Evolutionary conservation across 345 rosid species (phyloP), one percentile per base, ranked within the genome.

Genomic region (Populus deltoides): DNA sequence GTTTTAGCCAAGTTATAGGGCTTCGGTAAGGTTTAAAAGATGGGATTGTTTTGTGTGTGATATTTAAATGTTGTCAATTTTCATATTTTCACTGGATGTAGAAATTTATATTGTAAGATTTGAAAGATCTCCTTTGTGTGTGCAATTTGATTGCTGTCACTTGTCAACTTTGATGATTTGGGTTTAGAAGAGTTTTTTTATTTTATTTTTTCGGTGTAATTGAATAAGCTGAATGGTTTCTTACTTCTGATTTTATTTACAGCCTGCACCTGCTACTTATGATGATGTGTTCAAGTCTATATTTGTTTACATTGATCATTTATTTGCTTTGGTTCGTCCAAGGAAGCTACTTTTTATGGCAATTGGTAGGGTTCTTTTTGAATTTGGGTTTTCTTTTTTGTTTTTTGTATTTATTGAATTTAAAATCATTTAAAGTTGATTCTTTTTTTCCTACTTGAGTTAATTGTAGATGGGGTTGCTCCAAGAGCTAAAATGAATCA

Each of bases 401-500:
- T 9, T 78, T 66, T 16, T 33, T 45, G 55, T 79, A 57, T 15
- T n/a, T 11, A 8, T 39, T 43, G 59, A 35, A 22, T 25, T 55
- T 8, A 20, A 6, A 29, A 35, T 55, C 29, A 59, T 59, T 59
- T 59, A 5, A 72, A 53, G 33, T 71, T 20, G 20, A 10, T 47
- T 11, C 15, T 43, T 43, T 43, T 38, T 51, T 53, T n/a, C 11
- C 24, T 59, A 1, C 29, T 0, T 59, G 51, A 57, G 45, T 74
- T 61, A 55, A 38, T 75, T 82, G 79, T 83, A 94, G 99, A 97
- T 84, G 99, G 99, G 66, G 99, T 97, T 80, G 98, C 99, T 6
- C 99, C 98, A 20, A 90, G 99, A 87, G 99, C 99, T 81, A 97
- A 97, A 88, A 97, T 97, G 97, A 97, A 97, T 81, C 99, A 97